Percentiles rank a stretch among this genome's conserved stretches.
phyloP scores from a whole-genome alignment of 148 eudicot genomes.

The Gaultheria prostrata region DNA sequence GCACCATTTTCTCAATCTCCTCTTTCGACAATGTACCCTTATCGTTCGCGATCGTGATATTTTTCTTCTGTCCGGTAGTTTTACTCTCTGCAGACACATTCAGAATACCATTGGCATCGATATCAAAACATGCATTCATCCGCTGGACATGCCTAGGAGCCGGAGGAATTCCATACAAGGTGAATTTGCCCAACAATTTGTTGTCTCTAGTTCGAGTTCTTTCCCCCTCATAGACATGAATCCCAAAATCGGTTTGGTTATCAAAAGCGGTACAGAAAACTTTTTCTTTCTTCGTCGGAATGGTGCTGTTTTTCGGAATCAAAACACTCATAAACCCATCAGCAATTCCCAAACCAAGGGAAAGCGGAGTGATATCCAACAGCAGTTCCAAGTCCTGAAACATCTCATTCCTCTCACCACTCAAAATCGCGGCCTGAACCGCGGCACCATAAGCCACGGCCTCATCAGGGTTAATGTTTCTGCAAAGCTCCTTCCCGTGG shows the following conservation, averaged over 20 bases:
- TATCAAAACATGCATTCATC: conserved; percentile 18
- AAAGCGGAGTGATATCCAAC: background rate
- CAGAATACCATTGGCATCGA: conserved; percentile 23
- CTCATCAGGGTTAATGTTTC: no score
- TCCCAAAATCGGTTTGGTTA: conserved; percentile 14
- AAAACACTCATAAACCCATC: conserved; percentile 1
- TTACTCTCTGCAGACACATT: conserved; percentile 22
- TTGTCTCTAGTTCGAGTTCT: background rate
- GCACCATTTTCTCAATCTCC: no score
- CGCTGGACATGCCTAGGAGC: conserved; percentile 21
- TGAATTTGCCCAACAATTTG: conserved; percentile 19
- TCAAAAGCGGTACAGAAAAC: background rate
- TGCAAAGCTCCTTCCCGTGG: no score
- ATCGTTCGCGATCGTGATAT: conserved; percentile 17
- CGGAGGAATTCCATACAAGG: conserved; percentile 18
- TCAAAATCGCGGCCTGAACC: no score
- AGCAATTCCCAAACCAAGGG: background rate
- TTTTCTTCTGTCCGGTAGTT: conserved; percentile 20
- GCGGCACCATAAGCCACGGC: no score
- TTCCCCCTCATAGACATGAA: conserved; percentile 23
- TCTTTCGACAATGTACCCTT: no score
- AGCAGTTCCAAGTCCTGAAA: background rate
- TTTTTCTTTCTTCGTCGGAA: background rate
- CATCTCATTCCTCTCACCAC: background rate
- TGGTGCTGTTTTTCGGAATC: background rate